phyloP scores from a whole-genome alignment of 345 rosid species.

The Eucalyptus caleyi region DNA sequence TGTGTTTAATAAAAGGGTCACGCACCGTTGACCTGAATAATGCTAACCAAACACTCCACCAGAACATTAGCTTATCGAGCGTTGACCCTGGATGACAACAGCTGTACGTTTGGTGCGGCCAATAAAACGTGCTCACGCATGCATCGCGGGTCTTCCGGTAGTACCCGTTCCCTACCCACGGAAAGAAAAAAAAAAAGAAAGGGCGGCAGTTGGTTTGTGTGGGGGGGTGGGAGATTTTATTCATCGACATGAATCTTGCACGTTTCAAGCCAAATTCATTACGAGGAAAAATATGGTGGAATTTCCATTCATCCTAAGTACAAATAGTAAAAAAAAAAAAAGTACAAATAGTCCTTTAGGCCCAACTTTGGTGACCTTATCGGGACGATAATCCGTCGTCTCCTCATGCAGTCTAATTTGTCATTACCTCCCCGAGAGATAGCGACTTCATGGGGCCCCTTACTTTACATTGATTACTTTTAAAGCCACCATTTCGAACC shows the following conservation, averaged over 20 bases:
- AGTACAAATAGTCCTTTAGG: neutral
- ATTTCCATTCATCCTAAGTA: neutral
- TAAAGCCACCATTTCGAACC: neutral
- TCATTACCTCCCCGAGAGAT: neutral
- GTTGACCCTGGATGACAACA: neutral
- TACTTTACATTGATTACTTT: neutral
- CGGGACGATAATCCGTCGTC: neutral
- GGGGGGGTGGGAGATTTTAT: neutral
- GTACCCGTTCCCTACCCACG: neutral
- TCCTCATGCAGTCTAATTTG: neutral
- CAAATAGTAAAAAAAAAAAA: neutral
- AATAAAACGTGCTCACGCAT: neutral
- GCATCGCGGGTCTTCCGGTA: neutral
- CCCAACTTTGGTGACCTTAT: neutral
- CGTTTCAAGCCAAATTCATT: neutral
- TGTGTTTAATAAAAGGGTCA: neutral
- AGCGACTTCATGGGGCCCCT: neutral
- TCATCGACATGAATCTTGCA: neutral
- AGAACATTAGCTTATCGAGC: neutral
- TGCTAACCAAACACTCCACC: neutral
- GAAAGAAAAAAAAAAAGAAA: neutral
- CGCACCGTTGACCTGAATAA: neutral
- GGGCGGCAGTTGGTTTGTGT: no score
- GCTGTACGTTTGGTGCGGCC: neutral
- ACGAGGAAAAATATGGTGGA: neutral